phyloP scores from a whole-genome alignment of 768 basidiomycete species.

The Phanerodontia chrysosporium region DNA sequence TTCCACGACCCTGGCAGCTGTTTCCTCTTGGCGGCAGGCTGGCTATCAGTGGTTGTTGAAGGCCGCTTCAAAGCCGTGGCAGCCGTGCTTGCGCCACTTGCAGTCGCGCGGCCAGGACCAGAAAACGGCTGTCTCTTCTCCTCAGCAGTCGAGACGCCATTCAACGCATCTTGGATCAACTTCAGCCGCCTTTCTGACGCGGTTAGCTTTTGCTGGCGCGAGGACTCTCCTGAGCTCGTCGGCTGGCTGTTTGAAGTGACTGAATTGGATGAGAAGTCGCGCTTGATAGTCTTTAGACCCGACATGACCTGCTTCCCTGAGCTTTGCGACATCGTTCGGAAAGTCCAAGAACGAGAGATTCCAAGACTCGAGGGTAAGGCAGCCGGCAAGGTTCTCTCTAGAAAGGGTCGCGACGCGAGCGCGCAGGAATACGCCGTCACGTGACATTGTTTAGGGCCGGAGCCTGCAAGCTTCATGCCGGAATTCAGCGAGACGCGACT shows the following conservation, averaged over 20 bases:
- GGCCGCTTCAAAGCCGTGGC: conserved; percentile 28
- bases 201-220: conserved; percentile 10
- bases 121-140: conserved; percentile 5
- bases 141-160: conserved; percentile 21
- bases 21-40: conserved; percentile 47
- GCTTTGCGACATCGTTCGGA: conserved; percentile 1
- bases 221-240: conserved; percentile 4
- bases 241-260: conserved; percentile 39
- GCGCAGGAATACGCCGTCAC: not conserved
- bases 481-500: too few relatives aligned
- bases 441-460: not conserved
- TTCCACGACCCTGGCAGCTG: conserved; percentile 51
- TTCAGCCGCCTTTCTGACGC: conserved; percentile 40
- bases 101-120: not conserved
- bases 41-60: conserved; percentile 11
- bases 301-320: conserved; percentile 36
- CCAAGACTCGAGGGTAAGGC: not conserved
- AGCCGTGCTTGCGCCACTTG: conserved; percentile 15
- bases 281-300: conserved; percentile 54
- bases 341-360: not conserved
- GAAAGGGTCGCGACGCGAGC: conserved; percentile 1
- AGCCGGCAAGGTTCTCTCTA: not conserved
- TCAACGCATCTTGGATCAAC: conserved; percentile 56
- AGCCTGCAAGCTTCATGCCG: not conserved
- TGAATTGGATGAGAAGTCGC: conserved; percentile 54